Base-by-base conservation (phyloP, 768 basidiomycete genomes). In the Pulveroboletus sp. region DNA sequence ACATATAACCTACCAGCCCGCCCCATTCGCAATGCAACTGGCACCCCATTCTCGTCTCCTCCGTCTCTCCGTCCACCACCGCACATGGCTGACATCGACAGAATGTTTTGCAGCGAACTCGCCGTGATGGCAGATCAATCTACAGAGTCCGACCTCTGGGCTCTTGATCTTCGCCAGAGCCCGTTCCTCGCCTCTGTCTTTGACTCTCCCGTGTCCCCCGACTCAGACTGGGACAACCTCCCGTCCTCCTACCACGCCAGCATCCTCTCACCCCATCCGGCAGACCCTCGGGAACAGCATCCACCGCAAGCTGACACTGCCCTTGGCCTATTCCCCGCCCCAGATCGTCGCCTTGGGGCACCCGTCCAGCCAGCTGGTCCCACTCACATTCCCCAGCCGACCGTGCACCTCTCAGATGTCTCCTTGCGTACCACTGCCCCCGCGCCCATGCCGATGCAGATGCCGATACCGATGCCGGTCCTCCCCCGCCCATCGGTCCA, bases 391-490 rank as follows among this genome's bases (percentile, higher is more conserved):
- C 43, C 49, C 7, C 64, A 49, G 18, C 49, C 47, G 8, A 66
- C 65, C 28, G 62, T 69, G 0, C 56, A 46, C 26, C 61, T 57
- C 43, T 46, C 65, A 5, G 67, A 66, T 14, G 27, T 69, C 31
- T 33, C 50, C 35, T 35, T 55, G n/a, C 5, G 32, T 14, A 17
- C 28, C 24, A 3, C 2, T 27, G 0, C 18, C 0, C 39, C 40
- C 14, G 11, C 44, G 3, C n/a, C 49, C 17, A 18, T 36, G 17
- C 5, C 32, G 15, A 38, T 36, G 18, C 18, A n/a, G n/a, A n/a
- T n/a, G n/a, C n/a, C n/a, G n/a, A n/a, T n/a, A n/a, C n/a, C 46
- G 36, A 33, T 33, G 8, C 43, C 43, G 5, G 5, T 35, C 3
- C 7, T 15, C 10, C 24, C 26, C 15, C 1, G 8, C 33, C 17